Evolutionary conservation across 495 filamentous ascomycete genomes (phyloP).

Genomic region (Glarea lozoyensis): DNA sequence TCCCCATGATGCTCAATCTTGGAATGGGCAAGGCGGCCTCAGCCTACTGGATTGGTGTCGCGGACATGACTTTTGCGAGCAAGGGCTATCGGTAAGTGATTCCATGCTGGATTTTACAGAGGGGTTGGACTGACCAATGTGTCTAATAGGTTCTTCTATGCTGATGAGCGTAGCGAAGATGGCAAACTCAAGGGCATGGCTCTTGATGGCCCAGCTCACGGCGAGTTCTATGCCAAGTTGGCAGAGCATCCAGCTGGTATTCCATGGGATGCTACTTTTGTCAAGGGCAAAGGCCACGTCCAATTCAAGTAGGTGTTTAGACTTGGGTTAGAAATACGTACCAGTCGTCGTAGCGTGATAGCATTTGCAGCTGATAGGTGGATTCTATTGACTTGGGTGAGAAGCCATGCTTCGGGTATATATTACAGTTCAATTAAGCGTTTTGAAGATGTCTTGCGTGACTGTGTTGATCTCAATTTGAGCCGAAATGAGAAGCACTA

Average conservation of each 20-base stretch:
- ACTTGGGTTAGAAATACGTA: no score
- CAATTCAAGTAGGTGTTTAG: no score
- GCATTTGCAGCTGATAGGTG: no score
- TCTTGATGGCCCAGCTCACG: slow-evolving; percentile 36
- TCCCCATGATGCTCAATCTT: slow-evolving; percentile 25
- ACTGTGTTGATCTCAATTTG: no score
- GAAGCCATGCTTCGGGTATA: no score
- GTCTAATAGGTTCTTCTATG: slow-evolving; percentile 38
- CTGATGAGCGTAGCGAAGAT: slow-evolving; percentile 36
- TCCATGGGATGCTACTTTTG: slow-evolving; percentile 40
- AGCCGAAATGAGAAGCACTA: no score
- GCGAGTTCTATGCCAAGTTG: slow-evolving; percentile 30
- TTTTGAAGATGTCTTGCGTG: no score
- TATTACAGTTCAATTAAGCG: no score
- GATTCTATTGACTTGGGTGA: no score
- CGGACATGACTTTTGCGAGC: slow-evolving; percentile 31
- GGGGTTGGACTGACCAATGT: slow-evolving; percentile 12
- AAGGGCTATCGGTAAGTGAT: slow-evolving; percentile 35
- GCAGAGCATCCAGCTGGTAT: slow-evolving; percentile 29
- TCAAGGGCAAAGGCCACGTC: slow-evolving; percentile 25
- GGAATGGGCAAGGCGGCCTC: slow-evolving; percentile 38
- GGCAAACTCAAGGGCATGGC: slow-evolving; percentile 22
- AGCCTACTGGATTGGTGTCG: slow-evolving; percentile 34
- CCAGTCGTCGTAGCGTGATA: no score
- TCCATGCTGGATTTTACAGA: neutral